Evolutionary conservation across 768 basidiomycete genomes (phyloP).

Genomic region (Suillus ampliporus): DNA sequence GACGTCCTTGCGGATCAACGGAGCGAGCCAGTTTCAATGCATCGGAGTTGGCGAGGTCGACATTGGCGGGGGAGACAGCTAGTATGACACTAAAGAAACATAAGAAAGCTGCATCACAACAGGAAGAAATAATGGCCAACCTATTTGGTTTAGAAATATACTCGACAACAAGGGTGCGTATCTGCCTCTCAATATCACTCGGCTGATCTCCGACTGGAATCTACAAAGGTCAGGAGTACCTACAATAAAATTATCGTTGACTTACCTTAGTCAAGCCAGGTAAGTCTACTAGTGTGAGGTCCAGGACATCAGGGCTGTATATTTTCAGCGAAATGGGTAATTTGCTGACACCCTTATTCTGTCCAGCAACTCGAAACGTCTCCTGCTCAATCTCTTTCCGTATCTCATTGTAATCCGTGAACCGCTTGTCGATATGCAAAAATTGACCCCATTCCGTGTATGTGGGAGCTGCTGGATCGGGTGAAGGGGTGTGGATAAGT

Average conservation of each 20-base stretch:
- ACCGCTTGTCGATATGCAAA: constrained; percentile 93
- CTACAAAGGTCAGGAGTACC: constrained; percentile 43
- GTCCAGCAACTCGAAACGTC: constrained; percentile 95
- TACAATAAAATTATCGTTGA: constrained; percentile 6
- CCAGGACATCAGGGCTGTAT: constrained; percentile 94
- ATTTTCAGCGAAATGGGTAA: constrained; percentile 94
- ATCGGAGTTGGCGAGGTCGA: constrained; percentile 98
- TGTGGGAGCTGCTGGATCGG: constrained; percentile 46
- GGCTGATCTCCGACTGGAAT: constrained; percentile 98
- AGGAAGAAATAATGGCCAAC: constrained; percentile 46
- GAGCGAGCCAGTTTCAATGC: constrained; percentile 94
- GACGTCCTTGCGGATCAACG: constrained; percentile 94
- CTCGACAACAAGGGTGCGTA: constrained; percentile 91
- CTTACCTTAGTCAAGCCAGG: constrained; percentile 95
- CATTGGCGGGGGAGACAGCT: constrained; percentile 96
- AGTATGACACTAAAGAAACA: constrained; percentile 78
- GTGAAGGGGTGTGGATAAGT: constrained; percentile 87
- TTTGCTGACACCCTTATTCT: constrained; percentile 98
- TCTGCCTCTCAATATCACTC: constrained; percentile 96
- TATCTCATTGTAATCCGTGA: constrained; percentile 95
- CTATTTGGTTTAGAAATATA: constrained; percentile 97
- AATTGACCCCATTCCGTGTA: constrained; percentile 96
- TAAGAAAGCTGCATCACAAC: not conserved
- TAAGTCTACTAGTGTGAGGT: constrained; percentile 94
- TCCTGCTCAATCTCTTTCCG: constrained; percentile 97